These are phyloP conservation scores for Wickerhamiella brachini DNA, from an alignment of 805 yeast species.

Conservation along the genomic window DNA sequence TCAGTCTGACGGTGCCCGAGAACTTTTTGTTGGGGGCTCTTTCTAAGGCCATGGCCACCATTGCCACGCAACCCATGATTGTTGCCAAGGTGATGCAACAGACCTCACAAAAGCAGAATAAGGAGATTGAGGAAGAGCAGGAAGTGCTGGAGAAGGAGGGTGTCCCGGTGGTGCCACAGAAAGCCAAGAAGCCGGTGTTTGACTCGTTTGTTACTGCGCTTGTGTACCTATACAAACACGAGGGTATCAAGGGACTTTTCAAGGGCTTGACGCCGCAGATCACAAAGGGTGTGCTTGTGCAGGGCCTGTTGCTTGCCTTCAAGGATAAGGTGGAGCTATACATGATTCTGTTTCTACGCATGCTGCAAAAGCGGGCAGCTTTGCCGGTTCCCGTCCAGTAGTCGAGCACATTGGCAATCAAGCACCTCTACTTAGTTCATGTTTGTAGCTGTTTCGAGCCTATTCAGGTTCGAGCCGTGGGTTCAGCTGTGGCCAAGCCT, in stretches of 20 bases:
- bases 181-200: slow-evolving; percentile 26
- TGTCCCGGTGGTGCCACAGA: not conserved
- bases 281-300: slow-evolving; percentile 68
- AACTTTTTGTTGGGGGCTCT: slow-evolving; percentile 64
- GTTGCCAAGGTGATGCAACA: slow-evolving; percentile 76
- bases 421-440: no score
- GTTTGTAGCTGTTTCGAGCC: no score
- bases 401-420: no score
- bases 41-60: slow-evolving; percentile 67
- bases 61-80: slow-evolving; percentile 72
- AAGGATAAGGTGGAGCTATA: slow-evolving; percentile 44
- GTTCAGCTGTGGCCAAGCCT: no score
- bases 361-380: not conserved
- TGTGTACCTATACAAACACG: slow-evolving; percentile 43
- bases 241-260: slow-evolving; percentile 54
- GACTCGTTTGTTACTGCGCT: slow-evolving; percentile 51
- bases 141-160: slow-evolving; percentile 4
- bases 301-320: slow-evolving; percentile 71
- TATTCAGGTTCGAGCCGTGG: no score
- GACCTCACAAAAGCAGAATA: slow-evolving; percentile 17
- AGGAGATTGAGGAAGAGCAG: slow-evolving; percentile 20
- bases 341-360: slow-evolving; percentile 15
- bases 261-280: slow-evolving; percentile 74
- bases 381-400: not conserved
- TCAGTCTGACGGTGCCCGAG: slow-evolving; percentile 42